Conservation (phyloP, 345 rosid species). For the Schrenkiella parvula region DNA sequence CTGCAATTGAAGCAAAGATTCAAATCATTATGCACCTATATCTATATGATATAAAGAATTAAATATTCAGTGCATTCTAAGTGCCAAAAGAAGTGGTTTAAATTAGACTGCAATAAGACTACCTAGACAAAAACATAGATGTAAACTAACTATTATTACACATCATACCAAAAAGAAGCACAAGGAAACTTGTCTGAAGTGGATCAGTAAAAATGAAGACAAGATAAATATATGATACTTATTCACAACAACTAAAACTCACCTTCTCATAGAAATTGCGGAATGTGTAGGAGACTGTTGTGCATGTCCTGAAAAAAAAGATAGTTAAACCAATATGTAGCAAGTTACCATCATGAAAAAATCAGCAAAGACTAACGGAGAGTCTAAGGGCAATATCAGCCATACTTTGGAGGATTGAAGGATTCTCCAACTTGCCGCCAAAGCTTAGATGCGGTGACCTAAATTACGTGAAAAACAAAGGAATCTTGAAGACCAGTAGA, state of each 20-base stretch:
- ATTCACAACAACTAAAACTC: conserved; percentile 20
- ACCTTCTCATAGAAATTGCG: conserved; percentile 94
- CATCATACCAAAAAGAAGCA: conserved; percentile 11
- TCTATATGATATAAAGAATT: background rate
- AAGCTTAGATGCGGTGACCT: conserved; percentile 75
- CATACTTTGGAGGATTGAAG: conserved; percentile 91
- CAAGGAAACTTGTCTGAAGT: background rate
- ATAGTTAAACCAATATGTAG: background rate
- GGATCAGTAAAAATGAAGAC: conserved; percentile 5
- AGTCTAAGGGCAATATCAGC: conserved; percentile 9
- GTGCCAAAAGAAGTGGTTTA: background rate
- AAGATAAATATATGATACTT: background rate
- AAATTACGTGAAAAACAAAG: conserved; percentile 25
- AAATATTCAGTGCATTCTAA: background rate
- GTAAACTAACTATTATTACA: background rate
- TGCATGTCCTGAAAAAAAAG: conserved; percentile 69
- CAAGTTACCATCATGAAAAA: conserved; percentile 11
- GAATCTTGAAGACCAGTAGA: conserved; percentile 8
- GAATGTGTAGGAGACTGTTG: conserved; percentile 88
- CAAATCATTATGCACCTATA: background rate
- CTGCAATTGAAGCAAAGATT: conserved; percentile 40
- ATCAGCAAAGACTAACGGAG: background rate
- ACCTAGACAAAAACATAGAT: conserved; percentile 1
- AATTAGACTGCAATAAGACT: background rate
- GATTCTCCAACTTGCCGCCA: conserved; percentile 96